Base-by-base conservation (phyloP, 1,139 yeast genomes). In the Suhomyces taliae region DNA sequence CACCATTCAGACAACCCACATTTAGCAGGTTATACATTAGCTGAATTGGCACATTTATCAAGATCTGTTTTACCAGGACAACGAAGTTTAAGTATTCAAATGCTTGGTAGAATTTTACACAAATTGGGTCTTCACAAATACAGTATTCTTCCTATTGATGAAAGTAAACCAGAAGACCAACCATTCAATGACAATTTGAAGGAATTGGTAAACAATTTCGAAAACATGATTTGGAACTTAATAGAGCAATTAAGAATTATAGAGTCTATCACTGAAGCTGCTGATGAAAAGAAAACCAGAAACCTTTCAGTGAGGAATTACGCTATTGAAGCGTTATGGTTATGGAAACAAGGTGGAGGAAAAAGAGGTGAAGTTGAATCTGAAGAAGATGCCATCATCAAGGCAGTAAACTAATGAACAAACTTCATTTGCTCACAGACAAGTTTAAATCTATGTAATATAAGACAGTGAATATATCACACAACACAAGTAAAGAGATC, bases 311-410 rank as follows among this genome's bases (percentile, higher is more conserved):
- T 91, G 3, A 74, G 90, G 53, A 87, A 82, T 54, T 88, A 90
- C 60, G 97, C 98, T 1, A 78, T 88, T 24, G 99, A 93, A 55
- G 97, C 98, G 0, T 74, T 93, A 38, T 93, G 98, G 97, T 72
- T 91, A 45, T 90, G 96, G 93, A 84, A 78, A 57, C 80, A 84
- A 59, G 90, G 88, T n/a, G 88, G 88, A 5, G 90, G 90, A 2
- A 69, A 63, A 44, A 63, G 67, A 7, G 45, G 51, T 44, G 39
- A 37, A 37, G 40, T 47, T 27, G 56, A 51, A 41, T 27, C 41
- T 8, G 47, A 45, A 31, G 56, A 56, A 47, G 49, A 52, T 10
- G 44, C 50, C 27, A 53, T 62, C 33, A 54, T 60, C 3, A 58
- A 57, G 45, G 54, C 53, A 11, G 52, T 19, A 6, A 19, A 19